These are phyloP conservation scores for Coccinonectria pachysandricola DNA, from an alignment of 2,329 filamentous ascomycete species.

Conservation along the genomic window DNA sequence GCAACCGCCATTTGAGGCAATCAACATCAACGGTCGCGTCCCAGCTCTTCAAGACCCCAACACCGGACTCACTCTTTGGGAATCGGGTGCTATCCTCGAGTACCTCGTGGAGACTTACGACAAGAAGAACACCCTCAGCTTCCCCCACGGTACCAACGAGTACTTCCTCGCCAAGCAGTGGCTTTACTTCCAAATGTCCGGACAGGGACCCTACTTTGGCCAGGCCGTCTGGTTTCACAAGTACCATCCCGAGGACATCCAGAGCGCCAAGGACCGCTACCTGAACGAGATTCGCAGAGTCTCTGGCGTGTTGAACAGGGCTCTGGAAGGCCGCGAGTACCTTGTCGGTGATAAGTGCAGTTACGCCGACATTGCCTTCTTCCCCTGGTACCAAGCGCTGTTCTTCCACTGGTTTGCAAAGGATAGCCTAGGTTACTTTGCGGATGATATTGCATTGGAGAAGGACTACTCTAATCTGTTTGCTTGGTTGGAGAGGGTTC, in stretches of 20 bases:
- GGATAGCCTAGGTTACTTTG: no score
- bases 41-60: slow-evolving; percentile 23
- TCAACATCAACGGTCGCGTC: slow-evolving; percentile 24
- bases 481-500: slow-evolving; percentile 1
- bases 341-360: slow-evolving; percentile 33
- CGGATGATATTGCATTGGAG: neutral
- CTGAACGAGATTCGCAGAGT: slow-evolving; percentile 35
- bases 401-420: no score
- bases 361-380: slow-evolving; percentile 29
- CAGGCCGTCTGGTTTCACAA: slow-evolving; percentile 28
- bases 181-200: slow-evolving; percentile 17
- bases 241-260: slow-evolving; percentile 28
- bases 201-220: slow-evolving; percentile 36
- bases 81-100: slow-evolving; percentile 12
- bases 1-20: slow-evolving; percentile 12
- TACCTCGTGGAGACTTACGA: slow-evolving; percentile 14
- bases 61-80: slow-evolving; percentile 19
- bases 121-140: slow-evolving; percentile 6
- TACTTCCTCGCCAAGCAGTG: neutral
- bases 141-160: slow-evolving; percentile 3
- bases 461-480: slow-evolving; percentile 1
- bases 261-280: slow-evolving; percentile 35
- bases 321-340: slow-evolving; percentile 22
- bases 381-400: slow-evolving; percentile 14
- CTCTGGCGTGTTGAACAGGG: slow-evolving; percentile 32